Percentiles rank a stretch among this genome's conserved stretches.
These are phyloP conservation scores for Berberis thunbergii DNA, from an alignment of 164 flowering plant species.

Conservation along the genomic window DNA sequence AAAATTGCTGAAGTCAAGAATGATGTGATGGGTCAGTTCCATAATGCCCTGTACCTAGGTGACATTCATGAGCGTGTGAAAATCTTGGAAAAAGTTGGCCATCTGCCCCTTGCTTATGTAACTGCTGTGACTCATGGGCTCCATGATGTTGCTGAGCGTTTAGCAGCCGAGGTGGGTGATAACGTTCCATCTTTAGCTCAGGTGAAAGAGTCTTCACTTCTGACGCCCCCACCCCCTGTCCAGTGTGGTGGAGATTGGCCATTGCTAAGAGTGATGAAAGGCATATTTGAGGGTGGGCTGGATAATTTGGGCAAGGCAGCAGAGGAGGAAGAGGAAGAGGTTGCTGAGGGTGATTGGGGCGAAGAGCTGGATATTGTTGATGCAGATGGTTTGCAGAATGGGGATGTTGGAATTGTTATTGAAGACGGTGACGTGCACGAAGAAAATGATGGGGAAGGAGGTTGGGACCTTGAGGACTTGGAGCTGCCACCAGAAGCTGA, in stretches of 20 bases:
- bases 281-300: conserved; percentile 32
- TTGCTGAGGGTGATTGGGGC: conserved; percentile 27
- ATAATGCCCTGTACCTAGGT: conserved; percentile 35
- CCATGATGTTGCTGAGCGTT: conserved; percentile 24
- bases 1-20: conserved; percentile 33
- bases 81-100: conserved; percentile 33
- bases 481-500: conserved; percentile 29
- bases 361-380: conserved; percentile 27
- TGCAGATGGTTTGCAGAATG: conserved; percentile 20
- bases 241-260: conserved; percentile 38
- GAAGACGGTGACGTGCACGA: conserved; percentile 22
- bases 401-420: conserved; percentile 14
- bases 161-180: conserved; percentile 28
- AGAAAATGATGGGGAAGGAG: conserved; percentile 25
- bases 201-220: conserved; percentile 22
- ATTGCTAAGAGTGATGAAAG: conserved; percentile 28
- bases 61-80: conserved; percentile 32
- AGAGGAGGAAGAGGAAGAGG: conserved; percentile 27
- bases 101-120: conserved; percentile 32
- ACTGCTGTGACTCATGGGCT: conserved; percentile 33
- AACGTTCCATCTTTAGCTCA: conserved; percentile 22
- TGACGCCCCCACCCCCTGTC: conserved; percentile 28
- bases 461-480: conserved; percentile 33
- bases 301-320: conserved; percentile 22
- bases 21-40: conserved; percentile 41